A percentile compares a stretch with the other conserved stretches of the same genome.
phyloP scores from a whole-genome alignment of 2,329 filamentous ascomycete species.

The Phaeosphaeriaceae sp. region DNA sequence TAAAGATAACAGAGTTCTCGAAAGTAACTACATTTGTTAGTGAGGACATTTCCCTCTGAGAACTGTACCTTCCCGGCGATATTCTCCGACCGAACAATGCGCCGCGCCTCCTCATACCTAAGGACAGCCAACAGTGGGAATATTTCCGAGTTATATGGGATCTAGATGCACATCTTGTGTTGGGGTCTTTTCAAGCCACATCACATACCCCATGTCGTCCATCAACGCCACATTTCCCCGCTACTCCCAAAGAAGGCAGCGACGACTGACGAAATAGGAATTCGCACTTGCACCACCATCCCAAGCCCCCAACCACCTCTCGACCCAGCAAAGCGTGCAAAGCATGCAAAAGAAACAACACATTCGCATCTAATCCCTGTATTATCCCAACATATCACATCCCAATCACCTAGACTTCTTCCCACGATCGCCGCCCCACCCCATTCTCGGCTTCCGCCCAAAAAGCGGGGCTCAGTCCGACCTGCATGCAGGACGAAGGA shows the following conservation, averaged over 20 bases:
- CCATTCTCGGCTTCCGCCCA: background rate
- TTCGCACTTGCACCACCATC: background rate
- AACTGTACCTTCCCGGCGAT: too few species aligned
- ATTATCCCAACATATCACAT: background rate
- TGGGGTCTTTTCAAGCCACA: background rate
- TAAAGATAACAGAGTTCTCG: too few species aligned
- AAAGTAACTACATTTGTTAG: too few species aligned
- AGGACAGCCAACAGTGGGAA: too few species aligned
- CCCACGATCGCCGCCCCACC: background rate
- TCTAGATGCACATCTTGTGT: too few species aligned
- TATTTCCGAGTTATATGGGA: too few species aligned
- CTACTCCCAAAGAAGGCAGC: background rate
- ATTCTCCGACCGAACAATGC: too few species aligned
- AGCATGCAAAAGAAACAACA: too few species aligned
- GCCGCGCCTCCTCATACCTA: too few species aligned
- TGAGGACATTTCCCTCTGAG: too few species aligned
- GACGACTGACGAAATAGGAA: background rate
- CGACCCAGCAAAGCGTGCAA: too few species aligned
- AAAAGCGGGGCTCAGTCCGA: background rate
- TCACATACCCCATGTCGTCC: background rate
- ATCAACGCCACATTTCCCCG: background rate
- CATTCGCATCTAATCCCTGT: background rate
- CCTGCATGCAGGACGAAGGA: background rate
- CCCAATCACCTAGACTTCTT: too few species aligned
- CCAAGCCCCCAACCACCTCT: background rate